phyloP scores from a whole-genome alignment of 108 stramenopile species.

The Skeletonema costatum region DNA sequence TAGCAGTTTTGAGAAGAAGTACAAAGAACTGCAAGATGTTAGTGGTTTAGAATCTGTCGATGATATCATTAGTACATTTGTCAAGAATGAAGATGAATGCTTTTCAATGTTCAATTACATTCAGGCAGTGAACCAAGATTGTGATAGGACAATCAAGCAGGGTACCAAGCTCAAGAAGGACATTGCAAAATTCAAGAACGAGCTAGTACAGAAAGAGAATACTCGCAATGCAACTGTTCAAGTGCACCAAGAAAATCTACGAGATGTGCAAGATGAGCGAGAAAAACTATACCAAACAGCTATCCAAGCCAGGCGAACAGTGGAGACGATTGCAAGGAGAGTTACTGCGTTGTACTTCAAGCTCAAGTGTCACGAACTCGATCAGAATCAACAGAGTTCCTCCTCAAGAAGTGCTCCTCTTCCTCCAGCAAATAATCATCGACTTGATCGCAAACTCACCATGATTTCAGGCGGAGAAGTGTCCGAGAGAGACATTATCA shows the following conservation, averaged over 20 bases:
- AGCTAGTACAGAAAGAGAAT: conserved; percentile 56
- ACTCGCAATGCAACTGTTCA: conserved; percentile 50
- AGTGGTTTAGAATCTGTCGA: conserved; percentile 37
- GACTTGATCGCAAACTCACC: conserved; percentile 47
- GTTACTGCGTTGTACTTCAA: conserved; percentile 70
- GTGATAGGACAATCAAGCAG: conserved; percentile 55
- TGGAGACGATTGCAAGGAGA: conserved; percentile 64
- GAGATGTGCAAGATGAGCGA: conserved; percentile 47
- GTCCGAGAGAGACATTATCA: conserved; percentile 68
- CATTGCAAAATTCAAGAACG: conserved; percentile 51
- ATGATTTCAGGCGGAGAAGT: conserved; percentile 60
- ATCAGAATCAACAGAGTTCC: conserved; percentile 4
- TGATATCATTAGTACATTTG: conserved; percentile 37
- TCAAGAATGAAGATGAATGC: conserved; percentile 67
- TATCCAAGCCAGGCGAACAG: conserved; percentile 51
- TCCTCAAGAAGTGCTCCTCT: conserved; percentile 10
- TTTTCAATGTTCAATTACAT: conserved; percentile 79
- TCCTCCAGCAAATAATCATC: conserved; percentile 17
- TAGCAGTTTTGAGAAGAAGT: conserved; percentile 24
- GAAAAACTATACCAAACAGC: conserved; percentile 44
- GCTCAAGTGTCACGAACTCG: conserved; percentile 68
- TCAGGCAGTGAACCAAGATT: conserved; percentile 74
- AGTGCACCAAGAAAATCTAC: conserved; percentile 42
- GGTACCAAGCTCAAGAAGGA: conserved; percentile 44
- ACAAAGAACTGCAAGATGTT: conserved; percentile 44